Evolutionary conservation across 2,329 filamentous ascomycete genomes (phyloP).

Genomic region (Didymosphaeria variabile): DNA sequence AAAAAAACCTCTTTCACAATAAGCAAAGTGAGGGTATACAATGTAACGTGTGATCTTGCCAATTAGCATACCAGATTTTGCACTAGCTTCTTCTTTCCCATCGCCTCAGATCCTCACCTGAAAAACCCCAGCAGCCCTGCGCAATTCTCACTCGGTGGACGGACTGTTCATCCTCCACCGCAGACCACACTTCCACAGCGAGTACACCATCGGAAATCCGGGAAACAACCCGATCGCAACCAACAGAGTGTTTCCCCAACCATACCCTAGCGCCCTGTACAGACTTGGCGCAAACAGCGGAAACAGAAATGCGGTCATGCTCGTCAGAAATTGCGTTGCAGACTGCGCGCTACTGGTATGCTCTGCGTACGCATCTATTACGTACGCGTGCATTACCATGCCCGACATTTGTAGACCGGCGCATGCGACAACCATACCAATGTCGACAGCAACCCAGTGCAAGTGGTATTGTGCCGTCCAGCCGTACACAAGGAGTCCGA

Average conservation of each 20-base stretch:
- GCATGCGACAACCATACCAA: conserved; percentile 59
- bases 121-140: background rate
- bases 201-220: conserved; percentile 54
- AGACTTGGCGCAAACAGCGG: conserved; percentile 50
- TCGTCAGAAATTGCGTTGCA: conserved; percentile 30
- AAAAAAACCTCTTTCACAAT: too few relatives aligned
- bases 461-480: conserved; percentile 34
- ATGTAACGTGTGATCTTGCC: too few relatives aligned
- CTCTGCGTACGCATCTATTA: conserved; percentile 66
- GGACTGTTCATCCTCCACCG: conserved; percentile 24
- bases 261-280: conserved; percentile 48
- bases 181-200: conserved; percentile 47
- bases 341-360: conserved; percentile 40
- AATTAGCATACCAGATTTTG: too few relatives aligned
- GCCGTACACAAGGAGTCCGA: conserved; percentile 35
- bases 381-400: conserved; percentile 64
- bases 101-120: too few relatives aligned
- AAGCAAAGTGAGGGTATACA: too few relatives aligned
- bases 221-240: conserved; percentile 50
- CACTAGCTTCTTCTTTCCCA: too few relatives aligned
- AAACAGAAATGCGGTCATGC: conserved; percentile 39
- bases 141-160: conserved; percentile 13
- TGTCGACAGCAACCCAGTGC: conserved; percentile 53
- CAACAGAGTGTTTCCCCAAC: conserved; percentile 47
- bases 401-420: conserved; percentile 38